These are phyloP conservation scores for Hamamelis virginiana DNA, from an alignment of 164 flowering plant genomes.

Conservation along the genomic window DNA sequence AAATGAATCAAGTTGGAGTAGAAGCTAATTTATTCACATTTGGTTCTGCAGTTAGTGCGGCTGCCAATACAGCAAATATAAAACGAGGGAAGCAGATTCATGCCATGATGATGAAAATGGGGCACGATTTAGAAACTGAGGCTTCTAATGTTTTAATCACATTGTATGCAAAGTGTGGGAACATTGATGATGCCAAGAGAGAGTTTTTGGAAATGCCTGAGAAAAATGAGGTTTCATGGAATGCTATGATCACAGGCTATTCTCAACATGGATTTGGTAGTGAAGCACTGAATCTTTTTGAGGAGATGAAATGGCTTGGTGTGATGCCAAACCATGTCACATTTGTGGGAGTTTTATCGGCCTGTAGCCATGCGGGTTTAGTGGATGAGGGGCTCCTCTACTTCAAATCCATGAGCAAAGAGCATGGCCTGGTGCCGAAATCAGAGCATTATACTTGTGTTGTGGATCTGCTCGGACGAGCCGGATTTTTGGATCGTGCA, in stretches of 20 bases:
- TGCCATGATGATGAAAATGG: slow-evolving; percentile 29
- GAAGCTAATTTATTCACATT: slow-evolving; percentile 30
- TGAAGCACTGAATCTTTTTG: slow-evolving; percentile 37
- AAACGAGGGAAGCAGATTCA: slow-evolving; percentile 40
- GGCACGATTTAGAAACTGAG: slow-evolving; percentile 32
- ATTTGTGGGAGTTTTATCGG: slow-evolving; percentile 36
- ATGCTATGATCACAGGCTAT: slow-evolving; percentile 42
- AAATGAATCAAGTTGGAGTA: slow-evolving; percentile 27
- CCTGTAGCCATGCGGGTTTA: slow-evolving; percentile 45
- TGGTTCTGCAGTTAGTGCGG: slow-evolving; percentile 36
- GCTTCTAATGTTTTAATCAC: slow-evolving; percentile 34
- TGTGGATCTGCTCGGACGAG: slow-evolving; percentile 42
- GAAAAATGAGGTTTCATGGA: slow-evolving; percentile 39
- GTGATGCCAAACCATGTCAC: slow-evolving; percentile 33
- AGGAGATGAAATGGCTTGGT: slow-evolving; percentile 28
- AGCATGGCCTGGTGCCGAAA: slow-evolving; percentile 33
- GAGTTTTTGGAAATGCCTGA: slow-evolving; percentile 29
- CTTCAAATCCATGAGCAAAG: slow-evolving; percentile 38
- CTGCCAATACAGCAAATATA: slow-evolving; percentile 32
- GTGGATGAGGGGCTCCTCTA: slow-evolving; percentile 33
- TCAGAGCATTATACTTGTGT: slow-evolving; percentile 44
- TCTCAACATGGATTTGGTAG: slow-evolving; percentile 37
- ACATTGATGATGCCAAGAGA: slow-evolving; percentile 31
- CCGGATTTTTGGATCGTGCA: slow-evolving; percentile 33
- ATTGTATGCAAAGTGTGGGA: slow-evolving; percentile 40